Base-by-base conservation (phyloP, 177 flowering plant species). In the Tripterygium wilfordii region DNA sequence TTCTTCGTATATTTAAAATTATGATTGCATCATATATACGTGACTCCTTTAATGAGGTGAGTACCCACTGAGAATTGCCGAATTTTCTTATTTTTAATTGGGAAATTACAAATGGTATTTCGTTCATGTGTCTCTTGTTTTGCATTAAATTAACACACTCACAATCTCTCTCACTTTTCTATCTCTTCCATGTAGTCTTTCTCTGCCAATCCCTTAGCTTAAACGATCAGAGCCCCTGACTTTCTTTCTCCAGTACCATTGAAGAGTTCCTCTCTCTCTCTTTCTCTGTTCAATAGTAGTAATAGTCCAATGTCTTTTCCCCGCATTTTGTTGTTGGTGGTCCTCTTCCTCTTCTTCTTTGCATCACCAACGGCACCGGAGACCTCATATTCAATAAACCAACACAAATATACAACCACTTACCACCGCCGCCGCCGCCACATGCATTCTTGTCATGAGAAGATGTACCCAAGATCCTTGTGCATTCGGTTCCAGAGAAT, bases 121-220 rank as follows among this genome's bases (percentile, higher is more conserved):
- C 10, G 2, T 55, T 68, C 77, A 68, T 62, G 65, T 36, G 66
- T 60, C 43, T 64, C 75, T 58, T 46, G 71, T 60, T 44, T 51
- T 21, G 28, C 51, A 54, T 61, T 54, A 24, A 54, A 19, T 18
- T 32, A 4, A 7, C 15, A 19, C 50, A 1, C 10, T 25, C 44
- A 13, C 37, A 19, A 4, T 28, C 46, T 40, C 61, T 31, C 49
- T 43, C 43, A 27, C 31, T 46, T 21, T 16, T 10, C n/a, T n/a
- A n/a, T n/a, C n/a, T n/a, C n/a, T n/a, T n/a, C n/a, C n/a, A n/a
- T n/a, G n/a, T n/a, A n/a, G n/a, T n/a, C n/a, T n/a, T 10, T 18
- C 25, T 10, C 26, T 24, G 1, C 26, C 47, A 29, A 25, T 24
- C 39, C 37, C 38, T 21, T 20, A 3, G 10, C 1, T 39, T 2